Evolutionary conservation across 2,329 filamentous ascomycete genomes (phyloP).

Genomic region (Neonectria magnoliae): DNA sequence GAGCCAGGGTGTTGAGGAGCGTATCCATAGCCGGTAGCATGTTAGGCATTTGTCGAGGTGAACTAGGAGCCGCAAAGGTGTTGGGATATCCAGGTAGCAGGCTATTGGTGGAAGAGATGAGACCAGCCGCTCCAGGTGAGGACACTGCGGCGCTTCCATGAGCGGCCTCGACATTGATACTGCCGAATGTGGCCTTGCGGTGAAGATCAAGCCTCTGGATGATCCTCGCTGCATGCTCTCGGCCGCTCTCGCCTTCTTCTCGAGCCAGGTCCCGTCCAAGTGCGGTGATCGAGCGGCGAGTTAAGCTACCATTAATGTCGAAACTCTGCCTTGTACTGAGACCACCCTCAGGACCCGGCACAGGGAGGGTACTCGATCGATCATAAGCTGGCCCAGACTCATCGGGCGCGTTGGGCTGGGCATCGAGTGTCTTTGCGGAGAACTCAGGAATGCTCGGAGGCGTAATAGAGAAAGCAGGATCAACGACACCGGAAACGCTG

Average conservation of each 20-base stretch:
- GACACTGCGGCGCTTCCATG: conserved; percentile 52
- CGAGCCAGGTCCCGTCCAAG: conserved; percentile 58
- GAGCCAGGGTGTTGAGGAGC: conserved; percentile 75
- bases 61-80: conserved; percentile 43
- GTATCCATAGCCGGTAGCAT: conserved; percentile 55
- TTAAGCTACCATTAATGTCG: conserved; percentile 67
- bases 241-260: conserved; percentile 77
- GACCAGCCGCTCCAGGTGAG: conserved; percentile 78
- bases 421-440: conserved; percentile 79
- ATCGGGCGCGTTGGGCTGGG: conserved; percentile 68
- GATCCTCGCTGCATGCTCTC: conserved; percentile 86
- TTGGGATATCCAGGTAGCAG: conserved; percentile 71
- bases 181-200: conserved; percentile 75
- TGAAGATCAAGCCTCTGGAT: conserved; percentile 94
- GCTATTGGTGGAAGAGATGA: conserved; percentile 86
- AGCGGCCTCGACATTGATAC: conserved; percentile 51
- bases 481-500: conserved; percentile 60
- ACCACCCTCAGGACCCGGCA: conserved; percentile 67
- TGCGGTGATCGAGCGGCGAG: conserved; percentile 67
- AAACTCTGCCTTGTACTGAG: conserved; percentile 73
- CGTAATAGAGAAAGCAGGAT: conserved; percentile 91
- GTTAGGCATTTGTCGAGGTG: conserved; percentile 43
- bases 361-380: conserved; percentile 69
- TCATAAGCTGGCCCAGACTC: conserved; percentile 57
- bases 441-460: conserved; percentile 90